Percentiles rank a stretch among this genome's conserved stretches.
Evolutionary conservation across 1,139 yeast species (phyloP).

Genomic region (Pichia sp.): DNA sequence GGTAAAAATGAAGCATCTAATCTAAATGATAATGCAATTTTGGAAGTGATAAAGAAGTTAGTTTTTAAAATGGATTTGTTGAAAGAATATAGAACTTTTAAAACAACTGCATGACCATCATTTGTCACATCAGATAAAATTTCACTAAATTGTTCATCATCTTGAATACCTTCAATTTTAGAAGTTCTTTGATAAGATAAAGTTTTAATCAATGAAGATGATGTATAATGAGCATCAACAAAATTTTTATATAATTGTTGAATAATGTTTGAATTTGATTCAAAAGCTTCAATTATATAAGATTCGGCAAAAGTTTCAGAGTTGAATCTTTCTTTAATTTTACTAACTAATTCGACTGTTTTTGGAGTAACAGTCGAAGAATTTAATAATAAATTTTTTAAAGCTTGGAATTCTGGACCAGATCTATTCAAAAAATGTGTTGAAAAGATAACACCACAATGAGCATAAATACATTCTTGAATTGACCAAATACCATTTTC

Average conservation of each 20-base stretch:
- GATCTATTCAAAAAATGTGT: slow-evolving; percentile 91
- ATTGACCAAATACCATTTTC: slow-evolving; percentile 75
- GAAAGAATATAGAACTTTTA: slow-evolving; percentile 76
- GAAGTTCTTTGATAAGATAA: slow-evolving; percentile 83
- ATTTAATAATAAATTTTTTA: slow-evolving; percentile 46
- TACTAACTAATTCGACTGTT: slow-evolving; percentile 70
- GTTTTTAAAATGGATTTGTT: slow-evolving; percentile 88
- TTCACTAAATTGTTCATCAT: slow-evolving; percentile 68
- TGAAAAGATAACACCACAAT: slow-evolving; percentile 86
- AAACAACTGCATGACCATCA: slow-evolving; percentile 70
- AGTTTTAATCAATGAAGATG: slow-evolving; percentile 60
- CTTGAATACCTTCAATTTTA: slow-evolving; percentile 67
- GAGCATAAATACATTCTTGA: slow-evolving; percentile 93
- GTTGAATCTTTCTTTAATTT: slow-evolving; percentile 83
- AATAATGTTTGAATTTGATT: slow-evolving; percentile 63
- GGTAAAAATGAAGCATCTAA: slow-evolving; percentile 85
- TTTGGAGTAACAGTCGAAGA: slow-evolving; percentile 54
- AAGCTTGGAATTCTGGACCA: slow-evolving; percentile 81
- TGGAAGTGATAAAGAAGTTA: slow-evolving; percentile 88
- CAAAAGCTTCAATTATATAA: slow-evolving; percentile 73
- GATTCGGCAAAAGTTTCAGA: slow-evolving; percentile 90
- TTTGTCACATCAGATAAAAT: slow-evolving; percentile 71
- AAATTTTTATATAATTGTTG: slow-evolving; percentile 85
- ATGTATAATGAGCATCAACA: slow-evolving; percentile 84
- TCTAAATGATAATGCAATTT: slow-evolving; percentile 92